Base-by-base conservation (phyloP, 2,329 filamentous ascomycete genomes). In the Thielaviopsis musarum region DNA sequence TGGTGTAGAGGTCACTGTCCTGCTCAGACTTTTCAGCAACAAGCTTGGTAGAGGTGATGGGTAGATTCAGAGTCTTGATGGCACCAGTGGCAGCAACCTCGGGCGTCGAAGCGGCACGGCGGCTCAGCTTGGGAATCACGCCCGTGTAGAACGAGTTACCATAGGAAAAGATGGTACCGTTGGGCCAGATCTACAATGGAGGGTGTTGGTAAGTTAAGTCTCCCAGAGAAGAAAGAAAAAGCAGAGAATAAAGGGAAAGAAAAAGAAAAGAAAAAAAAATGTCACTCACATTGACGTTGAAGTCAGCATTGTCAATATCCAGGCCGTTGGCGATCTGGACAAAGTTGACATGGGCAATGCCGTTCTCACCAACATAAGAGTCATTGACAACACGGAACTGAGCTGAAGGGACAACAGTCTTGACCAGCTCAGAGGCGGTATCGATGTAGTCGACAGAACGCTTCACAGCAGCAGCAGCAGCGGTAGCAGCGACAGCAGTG, bases 291-390 rank as follows among this genome's bases (percentile, higher is more conserved):
- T 82, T 82, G 54, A 82, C 77, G 56, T 81, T 81, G 65, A 81
- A 80, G 65, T 80, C 77, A 0, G 76, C 77, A 64, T 82, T 82
- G 64, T 82, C 80, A 61, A 83, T 75, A 62, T 82, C 80, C 22
- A 82, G 66, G 1, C 75, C 79, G 58, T 81, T 76, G 6, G 72
- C 69, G 0, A 78, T 82, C 69, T 83, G 80, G 68, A 77, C 79
- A 66, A 82, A 80, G 66, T 80, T 74, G 63, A 81, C 77, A 64
- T 83, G 80, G 0, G 72, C 72, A 62, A 83, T 71, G 7, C 79
- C 78, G 58, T 80, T 80, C 52, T 65, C 67, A n/a, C 79, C 74
- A 12, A 77, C 70, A 55, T 82, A 82, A 64, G 76, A 72, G 65
- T 81, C 78, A 0, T 72, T 66, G 0, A 76, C 74, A 6, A 79